Evolutionary conservation across 768 basidiomycete species (phyloP), one percentile per base, ranked within the genome.

Genomic region (Leccinum variicolor): DNA sequence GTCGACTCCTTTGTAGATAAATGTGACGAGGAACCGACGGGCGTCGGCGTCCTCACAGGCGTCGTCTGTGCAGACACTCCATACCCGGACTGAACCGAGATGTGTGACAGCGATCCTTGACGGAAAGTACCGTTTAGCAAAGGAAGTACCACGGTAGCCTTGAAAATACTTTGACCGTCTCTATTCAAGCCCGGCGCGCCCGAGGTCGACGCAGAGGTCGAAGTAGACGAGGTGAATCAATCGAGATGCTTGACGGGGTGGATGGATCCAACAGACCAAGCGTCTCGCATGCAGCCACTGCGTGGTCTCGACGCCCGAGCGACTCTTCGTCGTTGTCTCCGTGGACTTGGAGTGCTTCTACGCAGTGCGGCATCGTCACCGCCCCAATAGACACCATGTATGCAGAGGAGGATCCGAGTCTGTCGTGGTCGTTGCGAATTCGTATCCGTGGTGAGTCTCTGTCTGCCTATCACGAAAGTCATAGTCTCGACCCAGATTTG

Each of bases 391-490:
- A 23, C 3, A 23, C 23, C 23, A 67, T 17, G 67, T 68, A 15
- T 67, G 63, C 9, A 67, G 68, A 14, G 56, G 59, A 57, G 68
- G 67, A 56, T 68, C 67, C 5, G 67, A 68, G 56, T 68, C 67
- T 7, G 67, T 68, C 2, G 68, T 67, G 1, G 67, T 69, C n/a
- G 67, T 67, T 6, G 67, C 57, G 4, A 67, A 68, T 34, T 68
- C 68, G 14, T 69, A 69, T 19, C 58, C 67, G 31, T 67, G 63
- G 41, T 67, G 67, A 1, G 54, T 66, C 58, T 68, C 66, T 0
- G 55, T 56, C n/a, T n/a, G n/a, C n/a, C n/a, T n/a, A n/a, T n/a
- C n/a, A n/a, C n/a, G n/a, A n/a, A n/a, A n/a, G n/a, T n/a, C n/a
- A n/a, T n/a, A n/a, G n/a, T n/a, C 57, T 34, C n/a, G 53, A 48